These are phyloP conservation scores for Solanum medicagineum DNA, from an alignment of 257 asterid genomes.

Conservation along the genomic window DNA sequence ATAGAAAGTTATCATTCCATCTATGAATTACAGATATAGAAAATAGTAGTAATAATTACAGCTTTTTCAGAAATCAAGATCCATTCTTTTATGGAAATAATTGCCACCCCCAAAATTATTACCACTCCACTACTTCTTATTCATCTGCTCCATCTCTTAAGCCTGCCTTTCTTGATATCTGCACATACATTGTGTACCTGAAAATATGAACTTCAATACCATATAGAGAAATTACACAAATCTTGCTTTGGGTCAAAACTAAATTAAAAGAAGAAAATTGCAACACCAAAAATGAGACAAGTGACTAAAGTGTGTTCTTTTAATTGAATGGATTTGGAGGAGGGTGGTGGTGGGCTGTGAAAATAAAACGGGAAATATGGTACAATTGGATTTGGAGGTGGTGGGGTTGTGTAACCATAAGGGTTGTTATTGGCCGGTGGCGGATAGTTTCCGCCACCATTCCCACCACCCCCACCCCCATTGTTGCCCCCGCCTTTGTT, in stretches of 20 bases:
- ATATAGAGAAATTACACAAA: not conserved
- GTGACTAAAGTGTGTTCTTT: not conserved
- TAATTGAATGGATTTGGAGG: slow-evolving; percentile 14
- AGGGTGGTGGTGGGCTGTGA: slow-evolving; percentile 30
- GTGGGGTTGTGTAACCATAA: slow-evolving; percentile 14
- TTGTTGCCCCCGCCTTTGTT: not conserved
- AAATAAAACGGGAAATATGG: slow-evolving; percentile 44
- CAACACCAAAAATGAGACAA: not conserved
- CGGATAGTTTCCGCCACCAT: slow-evolving; percentile 16
- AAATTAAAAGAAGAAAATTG: slow-evolving; percentile 6
- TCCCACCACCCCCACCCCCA: not conserved
- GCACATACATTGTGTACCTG: not conserved
- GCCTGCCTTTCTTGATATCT: not conserved
- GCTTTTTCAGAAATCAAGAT: not conserved
- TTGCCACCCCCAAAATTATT: not conserved
- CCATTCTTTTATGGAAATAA: not conserved
- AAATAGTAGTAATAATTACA: not conserved
- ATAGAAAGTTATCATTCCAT: not conserved
- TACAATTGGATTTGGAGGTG: slow-evolving; percentile 49
- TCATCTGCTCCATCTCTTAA: not conserved
- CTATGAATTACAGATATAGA: too few species aligned
- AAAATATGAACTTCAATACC: not conserved
- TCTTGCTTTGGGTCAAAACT: not conserved
- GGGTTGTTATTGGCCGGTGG: slow-evolving; percentile 15
- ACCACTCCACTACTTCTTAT: not conserved